These are phyloP conservation scores for Debaryomyces maramus DNA, from an alignment of 805 yeast genomes.

Conservation along the genomic window DNA sequence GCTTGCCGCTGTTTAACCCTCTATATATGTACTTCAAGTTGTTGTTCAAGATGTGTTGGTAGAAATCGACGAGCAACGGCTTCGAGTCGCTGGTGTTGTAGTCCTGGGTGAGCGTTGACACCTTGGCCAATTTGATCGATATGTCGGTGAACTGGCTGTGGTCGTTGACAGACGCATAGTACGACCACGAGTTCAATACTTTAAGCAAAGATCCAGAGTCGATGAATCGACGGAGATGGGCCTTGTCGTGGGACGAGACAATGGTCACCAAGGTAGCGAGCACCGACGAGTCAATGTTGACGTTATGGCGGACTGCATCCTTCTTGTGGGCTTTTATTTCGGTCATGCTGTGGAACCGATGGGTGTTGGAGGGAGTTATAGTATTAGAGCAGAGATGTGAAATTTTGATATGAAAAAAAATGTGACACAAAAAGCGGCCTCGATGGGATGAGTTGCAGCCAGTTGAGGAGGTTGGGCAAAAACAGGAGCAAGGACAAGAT, in stretches of 20 bases:
- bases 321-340: conserved; percentile 2
- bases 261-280: conserved; percentile 11
- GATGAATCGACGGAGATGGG: conserved; percentile 25
- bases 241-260: conserved; percentile 5
- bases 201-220: conserved; percentile 26
- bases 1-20: conserved; percentile 57
- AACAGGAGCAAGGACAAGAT: too few species aligned
- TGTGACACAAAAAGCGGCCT: too few species aligned
- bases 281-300: conserved; percentile 13
- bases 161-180: conserved; percentile 49
- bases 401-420: too few species aligned
- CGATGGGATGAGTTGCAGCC: too few species aligned
- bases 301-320: conserved; percentile 1
- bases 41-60: conserved; percentile 53
- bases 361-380: too few species aligned
- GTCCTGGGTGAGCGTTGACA: conserved; percentile 5
- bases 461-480: too few species aligned
- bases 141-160: conserved; percentile 49
- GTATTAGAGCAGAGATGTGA: too few species aligned
- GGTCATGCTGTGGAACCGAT: too few species aligned
- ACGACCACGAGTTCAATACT: conserved; percentile 43
- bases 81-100: conserved; percentile 13
- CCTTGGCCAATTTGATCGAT: conserved; percentile 41
- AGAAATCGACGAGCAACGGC: conserved; percentile 32
- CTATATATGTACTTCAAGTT: conserved; percentile 68